Evolutionary conservation across 306 rosid genomes (phyloP), one percentile per base, ranked within the genome.

Genomic region (Erythrophleum fordii): DNA sequence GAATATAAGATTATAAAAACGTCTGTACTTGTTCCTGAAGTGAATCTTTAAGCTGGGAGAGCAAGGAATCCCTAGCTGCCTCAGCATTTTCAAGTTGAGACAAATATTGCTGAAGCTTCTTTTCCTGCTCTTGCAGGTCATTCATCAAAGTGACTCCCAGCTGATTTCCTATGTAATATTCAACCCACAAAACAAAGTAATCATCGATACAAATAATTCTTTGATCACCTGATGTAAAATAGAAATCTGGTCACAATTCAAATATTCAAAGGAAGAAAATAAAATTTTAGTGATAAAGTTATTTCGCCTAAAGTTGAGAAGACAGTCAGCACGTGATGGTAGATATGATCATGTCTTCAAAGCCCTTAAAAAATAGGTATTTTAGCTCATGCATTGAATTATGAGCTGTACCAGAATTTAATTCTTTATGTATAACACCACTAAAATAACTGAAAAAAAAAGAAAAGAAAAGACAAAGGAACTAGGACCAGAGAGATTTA

Each of bases 71-170:
- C 85, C 97, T 83, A 65, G 83, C 87, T 78, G 87, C 89, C 85
- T 87, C 88, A 6, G 64, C 86, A 46, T 76, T 84, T 81, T 90
- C 94, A 60, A 92, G 92, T 42, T 87, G 85, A 56, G 60, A 81
- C 52, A 90, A 77, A 60, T 84, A 92, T 79, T 78, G 82, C 31
- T 72, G 80, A 75, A 92, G 85, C 60, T 74, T 49, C 44, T 84
- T 83, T 84, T 92, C 94, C 85, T 88, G 88, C 62, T 92, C 90
- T 83, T 88, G 92, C 73, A 90, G 83, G 76, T 87, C 90, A 81
- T 84, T 90, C 67, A 86, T 46, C 80, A 85, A 68, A 20, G 76
- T 69, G 81, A 91, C 85, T 58, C 88, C 89, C 58, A 70, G 88
- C 64, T 86, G 94, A 78, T 78, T 82, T 42, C 97, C 97, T 92